Conservation (phyloP, 2,329 filamentous ascomycete genomes). For the Arthrobotrys sinensis region DNA sequence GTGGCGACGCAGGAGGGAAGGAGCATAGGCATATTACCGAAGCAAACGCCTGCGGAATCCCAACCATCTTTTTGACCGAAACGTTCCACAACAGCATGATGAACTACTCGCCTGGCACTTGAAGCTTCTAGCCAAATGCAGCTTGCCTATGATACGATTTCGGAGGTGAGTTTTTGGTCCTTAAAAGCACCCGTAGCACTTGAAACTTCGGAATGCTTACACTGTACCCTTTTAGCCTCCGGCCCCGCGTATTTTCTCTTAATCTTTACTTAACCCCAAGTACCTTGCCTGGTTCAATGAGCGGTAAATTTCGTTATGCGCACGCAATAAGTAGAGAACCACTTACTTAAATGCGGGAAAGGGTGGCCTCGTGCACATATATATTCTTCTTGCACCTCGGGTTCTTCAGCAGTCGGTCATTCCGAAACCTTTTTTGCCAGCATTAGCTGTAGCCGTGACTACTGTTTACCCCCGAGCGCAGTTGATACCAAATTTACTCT, state of each 20-base stretch:
- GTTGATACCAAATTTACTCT: slow-evolving; percentile 43
- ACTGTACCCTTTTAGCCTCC: slow-evolving; percentile 55
- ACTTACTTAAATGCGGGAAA: slow-evolving; percentile 55
- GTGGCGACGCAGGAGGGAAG: slow-evolving; percentile 61
- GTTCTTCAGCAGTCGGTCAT: slow-evolving; percentile 59
- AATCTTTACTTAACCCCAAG: slow-evolving; percentile 50
- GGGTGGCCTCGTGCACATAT: slow-evolving; percentile 60
- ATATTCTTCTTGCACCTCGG: slow-evolving; percentile 59
- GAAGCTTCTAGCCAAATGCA: slow-evolving; percentile 58
- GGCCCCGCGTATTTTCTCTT: slow-evolving; percentile 56
- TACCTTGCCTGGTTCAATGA: slow-evolving; percentile 58
- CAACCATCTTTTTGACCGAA: slow-evolving; percentile 45
- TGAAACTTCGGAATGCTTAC: slow-evolving; percentile 58
- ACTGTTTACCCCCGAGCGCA: slow-evolving; percentile 37
- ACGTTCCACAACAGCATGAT: slow-evolving; percentile 61
- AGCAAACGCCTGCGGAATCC: slow-evolving; percentile 49
- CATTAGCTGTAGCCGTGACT: slow-evolving; percentile 55
- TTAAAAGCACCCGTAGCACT: slow-evolving; percentile 32
- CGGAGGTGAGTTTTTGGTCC: slow-evolving; percentile 51
- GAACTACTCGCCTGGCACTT: slow-evolving; percentile 44
- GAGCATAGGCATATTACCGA: slow-evolving; percentile 57
- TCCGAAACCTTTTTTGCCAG: slow-evolving; percentile 56
- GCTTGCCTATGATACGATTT: slow-evolving; percentile 50
- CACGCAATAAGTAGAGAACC: slow-evolving; percentile 54
- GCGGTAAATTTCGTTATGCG: slow-evolving; percentile 60